Conservation (phyloP, 2,329 filamentous ascomycete genomes). For the Venturia oleaginea region DNA sequence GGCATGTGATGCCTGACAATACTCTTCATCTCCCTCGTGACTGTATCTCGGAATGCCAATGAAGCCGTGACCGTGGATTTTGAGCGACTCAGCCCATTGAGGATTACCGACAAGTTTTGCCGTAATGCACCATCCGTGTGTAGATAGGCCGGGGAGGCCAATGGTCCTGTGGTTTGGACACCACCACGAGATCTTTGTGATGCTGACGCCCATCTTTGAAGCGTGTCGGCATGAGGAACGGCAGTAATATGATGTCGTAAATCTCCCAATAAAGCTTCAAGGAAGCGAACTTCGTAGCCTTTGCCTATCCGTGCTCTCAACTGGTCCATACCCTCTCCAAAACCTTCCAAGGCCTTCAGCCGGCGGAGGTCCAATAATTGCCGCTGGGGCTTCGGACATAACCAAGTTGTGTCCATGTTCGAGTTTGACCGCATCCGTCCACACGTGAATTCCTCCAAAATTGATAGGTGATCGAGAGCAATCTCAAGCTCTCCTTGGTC, state of each 20-base stretch:
- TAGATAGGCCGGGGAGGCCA: slow-evolving; percentile 64
- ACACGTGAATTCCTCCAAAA: slow-evolving; percentile 69
- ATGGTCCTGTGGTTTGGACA: slow-evolving; percentile 28
- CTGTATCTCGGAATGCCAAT: slow-evolving; percentile 72
- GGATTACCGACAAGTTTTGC: slow-evolving; percentile 56
- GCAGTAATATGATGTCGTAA: slow-evolving; percentile 69
- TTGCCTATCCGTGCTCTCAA: slow-evolving; percentile 76
- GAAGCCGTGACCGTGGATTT: slow-evolving; percentile 73
- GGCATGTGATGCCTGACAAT: slow-evolving; percentile 79
- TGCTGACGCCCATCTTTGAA: slow-evolving; percentile 76
- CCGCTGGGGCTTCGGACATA: slow-evolving; percentile 26
- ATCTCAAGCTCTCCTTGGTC: slow-evolving; percentile 75
- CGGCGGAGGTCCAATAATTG: slow-evolving; percentile 61
- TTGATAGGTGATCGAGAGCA: slow-evolving; percentile 68
- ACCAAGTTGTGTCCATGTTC: slow-evolving; percentile 20
- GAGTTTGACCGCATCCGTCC: slow-evolving; percentile 50
- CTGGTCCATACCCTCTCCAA: slow-evolving; percentile 66
- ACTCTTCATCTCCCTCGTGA: slow-evolving; percentile 76
- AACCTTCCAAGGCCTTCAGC: slow-evolving; percentile 69
- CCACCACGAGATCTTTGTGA: slow-evolving; percentile 62
- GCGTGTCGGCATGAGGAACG: slow-evolving; percentile 61
- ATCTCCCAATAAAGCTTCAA: slow-evolving; percentile 69
- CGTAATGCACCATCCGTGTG: slow-evolving; percentile 62
- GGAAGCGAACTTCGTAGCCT: slow-evolving; percentile 73
- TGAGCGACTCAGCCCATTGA: slow-evolving; percentile 73